Base-by-base conservation (phyloP, 1,284 basidiomycete genomes). In the Leccinum solheimii region DNA sequence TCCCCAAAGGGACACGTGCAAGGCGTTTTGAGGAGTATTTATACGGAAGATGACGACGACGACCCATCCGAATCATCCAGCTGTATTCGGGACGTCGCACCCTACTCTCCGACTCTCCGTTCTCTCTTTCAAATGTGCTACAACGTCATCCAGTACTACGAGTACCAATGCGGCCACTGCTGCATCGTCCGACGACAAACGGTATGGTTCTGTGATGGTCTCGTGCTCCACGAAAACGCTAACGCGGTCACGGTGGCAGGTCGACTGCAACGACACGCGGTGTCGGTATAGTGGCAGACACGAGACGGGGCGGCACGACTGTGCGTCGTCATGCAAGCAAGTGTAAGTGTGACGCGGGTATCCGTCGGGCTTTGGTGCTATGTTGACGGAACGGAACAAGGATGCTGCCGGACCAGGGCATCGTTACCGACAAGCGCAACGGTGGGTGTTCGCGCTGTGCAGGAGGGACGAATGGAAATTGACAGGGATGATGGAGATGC, bases 261-360 rank as follows among this genome's bases (percentile, higher is more conserved):
- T 84, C 13, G 82, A 84, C 64, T 85, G 83, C 65, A 77, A 79
- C 60, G 62, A 60, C 2, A 59, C 64, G 50, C 62, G 66, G 11
- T 84, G 83, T 57, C 69, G 66, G 14, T 63, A 77, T 58, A 83
- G 83, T 60, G 23, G 58, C 14, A 65, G 57, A 34, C 83, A 85
- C 63, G 68, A 62, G 5, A 65, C 52, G 1, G 56, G 59, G 14
- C 11, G 51, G 2, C 83, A 83, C 58, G 64, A 77, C 56, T 84
- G 83, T 62, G 53, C 9, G 16, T 62, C 62, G 10, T 71, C 63
- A 0, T 83, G 83, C 60, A 53, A 26, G 8, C 80, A 80, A 63
- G 64, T 49, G 83, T 81, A 61, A 64, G 72, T 57, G 3, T 57
- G 5, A 26, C n/a, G 40, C 54, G 51, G 7, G 26, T 49, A 16